Base-by-base conservation (phyloP, 2,329 filamentous ascomycete species). In the Penicillium italicum region DNA sequence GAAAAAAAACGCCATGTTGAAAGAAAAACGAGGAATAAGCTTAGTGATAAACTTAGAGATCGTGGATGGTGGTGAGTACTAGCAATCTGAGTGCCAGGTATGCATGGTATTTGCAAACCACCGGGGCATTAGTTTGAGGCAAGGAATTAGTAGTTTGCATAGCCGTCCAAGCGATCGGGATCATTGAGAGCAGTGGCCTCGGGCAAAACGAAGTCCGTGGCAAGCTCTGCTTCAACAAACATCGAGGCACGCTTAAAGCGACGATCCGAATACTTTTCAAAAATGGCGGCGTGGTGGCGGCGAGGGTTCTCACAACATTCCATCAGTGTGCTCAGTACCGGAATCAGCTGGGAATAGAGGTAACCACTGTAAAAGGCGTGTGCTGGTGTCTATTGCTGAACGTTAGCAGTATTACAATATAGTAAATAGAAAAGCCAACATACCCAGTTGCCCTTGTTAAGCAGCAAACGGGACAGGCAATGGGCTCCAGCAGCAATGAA, bases 321-420 rank as follows among this genome's bases (percentile, higher is more conserved):
- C 47, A 95, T 78, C 62, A 99, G 86, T 72, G 90, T 86, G 14
- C 80, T 79, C 44, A 97, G 82, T 36, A 97, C 77, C 2, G 88
- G 86, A 67, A 86, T 86, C 53, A 99, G 80, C 74, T 99, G 94
- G 43, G 79, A 77, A 77, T 89, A 91, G 2, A 92, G 96, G 77
- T 99, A 97, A 51, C 90, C 90, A 34, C 93, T 96, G 76, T 96
- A 97, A 76, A 95, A 87, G 34, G 94, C 87, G 70, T 99, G 94
- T 18, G 87, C 84, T 59, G 85, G 84, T 57, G 88, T 87, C 91
- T 95, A 61, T 45, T 36, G n/a, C 34, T 14, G 48, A 26, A 8
- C 8, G 55, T 71, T 61, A 68, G 65, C 49, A 55, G 33, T 47
- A 11, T 24, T 41, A 22, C 20, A 51, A 54, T 48, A 20, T 41